Evolutionary conservation across 257 asterid species (phyloP).

Genomic region (Nicotiana otophora): DNA sequence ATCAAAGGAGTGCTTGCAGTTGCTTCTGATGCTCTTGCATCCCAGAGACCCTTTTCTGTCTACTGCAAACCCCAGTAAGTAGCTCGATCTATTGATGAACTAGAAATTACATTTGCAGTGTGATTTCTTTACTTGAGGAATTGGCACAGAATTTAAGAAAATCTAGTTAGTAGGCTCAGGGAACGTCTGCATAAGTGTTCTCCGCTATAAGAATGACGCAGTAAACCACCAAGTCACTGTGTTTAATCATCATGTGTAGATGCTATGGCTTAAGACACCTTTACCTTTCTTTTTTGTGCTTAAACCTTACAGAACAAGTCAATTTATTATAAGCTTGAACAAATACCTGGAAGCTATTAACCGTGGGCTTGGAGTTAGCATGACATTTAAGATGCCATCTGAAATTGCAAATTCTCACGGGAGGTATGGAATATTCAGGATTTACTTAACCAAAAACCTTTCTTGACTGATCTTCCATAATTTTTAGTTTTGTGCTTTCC

Average conservation of each 20-base stretch:
- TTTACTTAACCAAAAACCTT: background rate
- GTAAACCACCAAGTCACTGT: background rate
- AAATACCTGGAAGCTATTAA: background rate
- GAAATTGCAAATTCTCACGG: background rate
- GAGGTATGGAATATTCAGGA: background rate
- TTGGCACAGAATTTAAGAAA: too few species aligned
- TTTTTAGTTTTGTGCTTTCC: background rate
- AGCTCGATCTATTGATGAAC: background rate
- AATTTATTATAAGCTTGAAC: background rate
- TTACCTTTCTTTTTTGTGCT: background rate
- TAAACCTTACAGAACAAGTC: constrained; percentile 14
- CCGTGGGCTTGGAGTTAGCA: background rate
- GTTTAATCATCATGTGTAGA: background rate
- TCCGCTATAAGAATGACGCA: too few species aligned
- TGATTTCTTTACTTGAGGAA: background rate
- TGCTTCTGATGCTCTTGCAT: background rate
- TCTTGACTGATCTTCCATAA: background rate
- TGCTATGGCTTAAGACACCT: background rate
- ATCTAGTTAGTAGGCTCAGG: too few species aligned
- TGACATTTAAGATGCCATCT: background rate
- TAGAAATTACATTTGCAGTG: background rate
- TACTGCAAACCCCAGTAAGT: constrained; percentile 4
- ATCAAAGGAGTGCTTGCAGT: background rate
- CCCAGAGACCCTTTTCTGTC: background rate
- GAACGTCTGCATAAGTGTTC: background rate